A percentile compares a stretch with the other conserved stretches of the same genome.
Evolutionary conservation across 2,329 filamentous ascomycete species (phyloP).

Genomic region (Cercospora canescens): DNA sequence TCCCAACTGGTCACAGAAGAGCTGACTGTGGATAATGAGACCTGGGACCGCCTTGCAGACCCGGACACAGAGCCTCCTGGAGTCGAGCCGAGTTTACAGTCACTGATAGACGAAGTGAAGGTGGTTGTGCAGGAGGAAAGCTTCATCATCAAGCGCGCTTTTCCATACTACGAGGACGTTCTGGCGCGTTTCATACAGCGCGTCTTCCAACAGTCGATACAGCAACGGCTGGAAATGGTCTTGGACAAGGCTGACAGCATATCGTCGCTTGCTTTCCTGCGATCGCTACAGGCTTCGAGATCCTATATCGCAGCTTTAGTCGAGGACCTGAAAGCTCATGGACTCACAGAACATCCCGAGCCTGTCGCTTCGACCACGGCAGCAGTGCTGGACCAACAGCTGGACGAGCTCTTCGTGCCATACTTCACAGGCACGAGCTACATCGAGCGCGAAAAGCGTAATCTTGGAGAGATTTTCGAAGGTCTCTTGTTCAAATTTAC

Average conservation of each 20-base stretch:
- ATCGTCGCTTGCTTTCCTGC: slow-evolving; percentile 86
- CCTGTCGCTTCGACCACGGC: slow-evolving; percentile 84
- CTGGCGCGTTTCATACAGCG: slow-evolving; percentile 90
- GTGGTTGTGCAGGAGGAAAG: slow-evolving; percentile 97
- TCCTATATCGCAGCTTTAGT: slow-evolving; percentile 85
- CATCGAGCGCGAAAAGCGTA: slow-evolving; percentile 65
- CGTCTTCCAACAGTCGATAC: slow-evolving; percentile 96
- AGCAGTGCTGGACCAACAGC: slow-evolving; percentile 65
- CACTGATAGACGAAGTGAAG: slow-evolving; percentile 88
- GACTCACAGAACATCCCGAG: slow-evolving; percentile 92
- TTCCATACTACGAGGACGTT: slow-evolving; percentile 94
- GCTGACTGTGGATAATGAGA: slow-evolving; percentile 68
- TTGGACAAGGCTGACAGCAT: slow-evolving; percentile 90
- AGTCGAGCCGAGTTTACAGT: slow-evolving; percentile 89
- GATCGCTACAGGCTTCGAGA: slow-evolving; percentile 85
- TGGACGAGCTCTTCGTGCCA: slow-evolving; percentile 66
- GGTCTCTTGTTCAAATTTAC: slow-evolving; percentile 95
- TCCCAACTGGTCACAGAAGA: slow-evolving; percentile 90
- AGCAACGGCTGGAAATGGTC: slow-evolving; percentile 93
- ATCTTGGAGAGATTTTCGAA: slow-evolving; percentile 79
- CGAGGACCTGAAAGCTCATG: slow-evolving; percentile 91
- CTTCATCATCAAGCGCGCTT: slow-evolving; percentile 92
- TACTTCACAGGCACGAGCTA: slow-evolving; percentile 67
- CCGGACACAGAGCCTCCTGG: slow-evolving; percentile 89
- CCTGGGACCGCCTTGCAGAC: slow-evolving; percentile 89